Evolutionary conservation across 257 asterid species (phyloP).

Genomic region (Oldenlandia corymbosa): DNA sequence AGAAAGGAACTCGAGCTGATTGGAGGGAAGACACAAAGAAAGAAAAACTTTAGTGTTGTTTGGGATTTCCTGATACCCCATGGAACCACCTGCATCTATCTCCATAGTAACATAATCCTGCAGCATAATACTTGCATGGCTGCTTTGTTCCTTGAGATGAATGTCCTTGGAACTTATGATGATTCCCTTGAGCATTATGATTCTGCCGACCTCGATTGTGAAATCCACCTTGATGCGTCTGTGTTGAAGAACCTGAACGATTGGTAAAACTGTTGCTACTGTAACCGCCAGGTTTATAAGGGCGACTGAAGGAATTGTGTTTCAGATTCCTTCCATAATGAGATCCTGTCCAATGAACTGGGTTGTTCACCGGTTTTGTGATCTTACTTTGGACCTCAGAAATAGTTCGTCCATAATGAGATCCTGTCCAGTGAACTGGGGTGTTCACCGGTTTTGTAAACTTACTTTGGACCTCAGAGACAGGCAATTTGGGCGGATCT

Average conservation of each 20-base stretch:
- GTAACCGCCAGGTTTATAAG: not conserved
- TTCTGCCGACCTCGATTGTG: slow-evolving; percentile 1
- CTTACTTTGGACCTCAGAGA: slow-evolving; percentile 6
- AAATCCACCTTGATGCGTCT: not conserved
- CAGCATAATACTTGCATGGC: slow-evolving; percentile 44
- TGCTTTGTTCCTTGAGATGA: slow-evolving; percentile 21
- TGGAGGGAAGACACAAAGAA: not conserved
- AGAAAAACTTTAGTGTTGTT: not conserved
- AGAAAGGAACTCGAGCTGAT: not conserved
- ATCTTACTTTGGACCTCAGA: slow-evolving; percentile 6
- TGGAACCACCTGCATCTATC: slow-evolving; percentile 57
- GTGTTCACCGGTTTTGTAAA: not conserved
- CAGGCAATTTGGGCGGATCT: slow-evolving; percentile 3
- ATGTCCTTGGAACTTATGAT: slow-evolving; percentile 10
- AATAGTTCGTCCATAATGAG: not conserved
- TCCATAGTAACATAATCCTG: slow-evolving; percentile 65
- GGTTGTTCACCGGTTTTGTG: not conserved
- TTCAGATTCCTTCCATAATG: slow-evolving; percentile 1
- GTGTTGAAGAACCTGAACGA: too few relatives aligned
- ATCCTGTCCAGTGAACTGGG: not conserved
- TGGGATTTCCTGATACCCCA: slow-evolving; percentile 11
- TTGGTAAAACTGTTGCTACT: not conserved
- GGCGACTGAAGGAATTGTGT: not conserved
- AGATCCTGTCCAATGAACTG: not conserved
- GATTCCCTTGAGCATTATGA: slow-evolving; percentile 6